Evolutionary conservation across 306 rosid genomes (phyloP), one percentile per base, ranked within the genome.

Genomic region (Sesbania bispinosa): DNA sequence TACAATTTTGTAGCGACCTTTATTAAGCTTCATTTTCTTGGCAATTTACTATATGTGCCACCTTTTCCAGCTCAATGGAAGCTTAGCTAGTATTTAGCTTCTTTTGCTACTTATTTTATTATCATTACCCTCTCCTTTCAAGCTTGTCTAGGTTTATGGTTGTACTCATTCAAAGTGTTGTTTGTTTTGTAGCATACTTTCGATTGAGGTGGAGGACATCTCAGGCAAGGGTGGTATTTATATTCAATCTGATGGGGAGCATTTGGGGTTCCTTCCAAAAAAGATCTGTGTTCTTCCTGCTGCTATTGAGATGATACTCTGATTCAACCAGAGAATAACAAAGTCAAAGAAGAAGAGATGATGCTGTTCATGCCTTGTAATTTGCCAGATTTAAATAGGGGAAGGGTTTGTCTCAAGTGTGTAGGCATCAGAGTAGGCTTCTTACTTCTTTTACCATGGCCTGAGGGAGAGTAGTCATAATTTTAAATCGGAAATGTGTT

Each of bases 201-300:
- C 92, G 0, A 85, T 94, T 20, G 97, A 90, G 77, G 91, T 94
- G 63, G 91, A 90, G 69, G 95, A 87, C 74, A 75, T 87, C 39
- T 84, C 88, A 6, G 88, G 92, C 65, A 79, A 46, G 29, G 86
- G 86, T 46, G 80, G 74, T 52, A 64, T 90, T 59, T 85, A 81
- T 67, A 88, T 94, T 73, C 98, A 94, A 85, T 87, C 97, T 19
- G 98, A 94, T 62, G 98, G 98, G 18, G 98, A 94, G 58, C 85
- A 89, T 84, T 57, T 94, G 71, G 98, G 98, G 27, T 90, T 86
- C 78, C 92, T 90, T 77, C 97, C 97, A 0, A 89, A 85, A 82
- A 94, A 83, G 73, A 82, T 94, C 68, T 10, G 82, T 67, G 62
- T 89, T 75, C 67, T 90, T 54, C 98, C 97, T 21, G 85, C 82